These are phyloP conservation scores for Sisymbrium irio DNA, from an alignment of 345 rosid species.

Conservation along the genomic window DNA sequence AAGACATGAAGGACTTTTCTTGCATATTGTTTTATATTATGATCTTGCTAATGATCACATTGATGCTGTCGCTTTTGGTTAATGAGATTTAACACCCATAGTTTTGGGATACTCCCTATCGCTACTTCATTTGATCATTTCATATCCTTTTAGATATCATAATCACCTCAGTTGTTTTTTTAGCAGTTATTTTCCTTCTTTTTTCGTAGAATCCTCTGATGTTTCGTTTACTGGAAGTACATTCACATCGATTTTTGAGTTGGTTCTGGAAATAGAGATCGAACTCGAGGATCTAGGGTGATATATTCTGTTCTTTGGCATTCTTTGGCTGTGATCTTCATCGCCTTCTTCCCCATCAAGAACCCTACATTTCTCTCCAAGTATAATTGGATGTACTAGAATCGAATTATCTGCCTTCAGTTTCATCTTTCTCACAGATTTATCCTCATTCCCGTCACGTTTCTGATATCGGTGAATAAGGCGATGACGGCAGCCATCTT, in stretches of 20 bases:
- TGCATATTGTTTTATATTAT: neutral
- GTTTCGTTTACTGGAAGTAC: conserved; percentile 19
- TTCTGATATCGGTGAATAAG: conserved; percentile 29
- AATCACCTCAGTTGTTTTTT: neutral
- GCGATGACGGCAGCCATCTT: conserved; percentile 38
- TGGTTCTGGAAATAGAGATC: conserved; percentile 39
- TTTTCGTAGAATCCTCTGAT: neutral
- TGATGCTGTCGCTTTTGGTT: neutral
- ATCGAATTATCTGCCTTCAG: conserved; percentile 51
- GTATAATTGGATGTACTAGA: conserved; percentile 59
- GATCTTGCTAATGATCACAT: neutral
- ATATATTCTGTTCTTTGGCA: conserved; percentile 44
- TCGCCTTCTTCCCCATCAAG: conserved; percentile 36
- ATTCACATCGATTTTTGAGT: conserved; percentile 33
- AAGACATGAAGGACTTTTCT: neutral
- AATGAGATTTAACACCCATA: neutral
- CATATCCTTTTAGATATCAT: conserved; percentile 1
- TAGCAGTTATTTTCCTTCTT: neutral
- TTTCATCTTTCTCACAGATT: conserved; percentile 27
- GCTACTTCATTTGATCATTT: neutral
- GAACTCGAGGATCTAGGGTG: conserved; percentile 41
- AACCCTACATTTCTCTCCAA: conserved; percentile 66
- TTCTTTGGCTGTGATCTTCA: conserved; percentile 35
- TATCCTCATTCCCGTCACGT: conserved; percentile 5
- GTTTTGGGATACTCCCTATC: neutral